A percentile compares a stretch with the other conserved stretches of the same genome.
These are phyloP conservation scores for Talaromyces liani DNA, from an alignment of 495 filamentous ascomycete genomes.

Conservation along the genomic window DNA sequence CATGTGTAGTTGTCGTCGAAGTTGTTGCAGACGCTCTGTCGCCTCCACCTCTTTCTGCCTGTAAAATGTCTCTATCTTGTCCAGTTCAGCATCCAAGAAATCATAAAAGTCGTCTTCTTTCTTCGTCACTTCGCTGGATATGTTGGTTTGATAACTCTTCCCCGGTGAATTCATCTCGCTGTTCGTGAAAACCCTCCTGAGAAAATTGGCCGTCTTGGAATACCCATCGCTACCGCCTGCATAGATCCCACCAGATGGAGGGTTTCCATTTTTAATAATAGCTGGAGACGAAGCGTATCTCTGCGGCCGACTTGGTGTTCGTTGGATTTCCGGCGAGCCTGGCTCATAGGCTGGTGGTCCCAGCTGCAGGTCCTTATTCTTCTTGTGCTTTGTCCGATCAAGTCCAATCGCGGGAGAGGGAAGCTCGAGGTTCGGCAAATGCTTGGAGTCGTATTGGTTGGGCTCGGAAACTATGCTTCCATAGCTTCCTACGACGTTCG, in stretches of 20 bases:
- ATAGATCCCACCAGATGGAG: not conserved
- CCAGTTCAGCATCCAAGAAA: constrained; percentile 71
- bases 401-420: constrained; percentile 66
- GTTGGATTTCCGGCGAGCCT: not conserved
- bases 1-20: constrained; percentile 76
- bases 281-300: not conserved
- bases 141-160: constrained; percentile 29
- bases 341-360: not conserved
- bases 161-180: constrained; percentile 21
- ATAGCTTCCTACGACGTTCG: constrained; percentile 45
- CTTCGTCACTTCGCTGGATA: constrained; percentile 44
- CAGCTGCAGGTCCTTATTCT: constrained; percentile 10
- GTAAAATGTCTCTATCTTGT: constrained; percentile 84
- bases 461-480: constrained; percentile 69
- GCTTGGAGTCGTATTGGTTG: constrained; percentile 29
- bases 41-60: constrained; percentile 75
- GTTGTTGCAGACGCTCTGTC: constrained; percentile 54
- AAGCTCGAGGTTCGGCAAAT: constrained; percentile 52
- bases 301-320: not conserved
- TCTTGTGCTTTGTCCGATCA: constrained; percentile 14
- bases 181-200: constrained; percentile 31
- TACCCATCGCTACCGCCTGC: not conserved
- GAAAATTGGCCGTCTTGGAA: constrained; percentile 21
- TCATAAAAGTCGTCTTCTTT: constrained; percentile 69
- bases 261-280: not conserved